Conservation (phyloP, 2,329 filamentous ascomycete genomes). For the Ophiostoma angusticollis region DNA sequence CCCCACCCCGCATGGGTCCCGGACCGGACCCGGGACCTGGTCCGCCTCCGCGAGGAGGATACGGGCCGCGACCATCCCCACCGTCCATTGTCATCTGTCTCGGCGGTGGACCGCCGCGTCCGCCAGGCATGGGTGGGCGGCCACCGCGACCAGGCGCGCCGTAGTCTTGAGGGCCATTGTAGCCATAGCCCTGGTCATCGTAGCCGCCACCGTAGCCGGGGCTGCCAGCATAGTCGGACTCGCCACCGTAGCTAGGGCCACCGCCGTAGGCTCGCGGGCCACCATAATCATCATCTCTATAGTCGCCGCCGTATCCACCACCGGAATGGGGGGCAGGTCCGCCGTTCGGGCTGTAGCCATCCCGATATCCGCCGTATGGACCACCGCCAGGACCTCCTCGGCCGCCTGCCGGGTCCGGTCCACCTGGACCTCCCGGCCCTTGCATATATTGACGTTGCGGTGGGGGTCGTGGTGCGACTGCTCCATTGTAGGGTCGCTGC, state of each 20-base stretch:
- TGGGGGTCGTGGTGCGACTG: constrained; percentile 28
- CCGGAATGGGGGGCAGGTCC: neutral
- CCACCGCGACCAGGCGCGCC: constrained; percentile 30
- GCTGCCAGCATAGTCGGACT: constrained; percentile 17
- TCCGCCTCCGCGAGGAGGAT: constrained; percentile 25
- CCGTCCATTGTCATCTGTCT: constrained; percentile 25
- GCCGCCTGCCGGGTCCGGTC: constrained; percentile 18
- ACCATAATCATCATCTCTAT: constrained; percentile 22
- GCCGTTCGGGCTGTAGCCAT: neutral
- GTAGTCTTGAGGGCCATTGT: constrained; percentile 32
- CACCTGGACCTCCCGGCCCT: constrained; percentile 18
- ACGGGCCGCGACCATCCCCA: constrained; percentile 25
- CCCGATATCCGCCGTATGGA: constrained; percentile 24
- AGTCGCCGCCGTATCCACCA: constrained; percentile 16
- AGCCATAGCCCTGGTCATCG: constrained; percentile 31
- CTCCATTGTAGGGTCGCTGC: constrained; percentile 36
- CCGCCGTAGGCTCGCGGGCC: constrained; percentile 26
- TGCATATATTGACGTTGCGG: constrained; percentile 25
- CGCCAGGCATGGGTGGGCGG: constrained; percentile 29
- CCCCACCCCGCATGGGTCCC: constrained; percentile 24
- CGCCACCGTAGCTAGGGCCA: constrained; percentile 21
- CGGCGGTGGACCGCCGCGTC: constrained; percentile 32
- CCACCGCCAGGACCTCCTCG: constrained; percentile 9
- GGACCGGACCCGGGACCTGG: constrained; percentile 25
- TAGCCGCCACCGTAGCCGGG: constrained; percentile 24